Conservation (phyloP, 208 protist genomes). For the Phytomonas sp. region DNA sequence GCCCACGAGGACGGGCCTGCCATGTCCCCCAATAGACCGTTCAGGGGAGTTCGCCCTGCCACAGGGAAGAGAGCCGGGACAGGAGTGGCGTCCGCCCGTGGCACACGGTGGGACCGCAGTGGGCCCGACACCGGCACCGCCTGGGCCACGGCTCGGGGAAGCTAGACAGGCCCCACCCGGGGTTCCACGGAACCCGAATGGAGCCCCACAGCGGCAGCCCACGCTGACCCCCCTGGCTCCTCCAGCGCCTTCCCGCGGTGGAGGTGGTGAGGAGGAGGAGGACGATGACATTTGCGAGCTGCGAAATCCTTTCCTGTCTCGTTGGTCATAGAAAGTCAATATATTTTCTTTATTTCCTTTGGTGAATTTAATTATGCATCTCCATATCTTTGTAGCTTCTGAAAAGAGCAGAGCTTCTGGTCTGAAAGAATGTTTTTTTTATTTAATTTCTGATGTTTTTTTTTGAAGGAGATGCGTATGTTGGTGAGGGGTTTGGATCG, state of each 20-base stretch:
- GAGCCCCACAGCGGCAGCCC: neutral
- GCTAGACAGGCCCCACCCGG: neutral
- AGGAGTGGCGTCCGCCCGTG: neutral
- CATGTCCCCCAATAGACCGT: neutral
- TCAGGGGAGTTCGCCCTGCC: neutral
- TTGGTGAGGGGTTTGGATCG: neutral
- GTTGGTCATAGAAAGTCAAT: constrained; percentile 30
- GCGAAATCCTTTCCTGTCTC: constrained; percentile 65
- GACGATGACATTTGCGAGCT: constrained; percentile 34
- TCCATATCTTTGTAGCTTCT: neutral
- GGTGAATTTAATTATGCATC: neutral
- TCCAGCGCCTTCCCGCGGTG: neutral
- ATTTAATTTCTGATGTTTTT: constrained; percentile 7
- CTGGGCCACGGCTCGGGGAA: neutral
- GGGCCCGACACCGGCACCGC: neutral
- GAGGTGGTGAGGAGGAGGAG: neutral
- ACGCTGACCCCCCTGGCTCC: neutral
- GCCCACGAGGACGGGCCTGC: neutral
- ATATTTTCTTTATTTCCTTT: neutral
- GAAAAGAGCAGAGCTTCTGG: neutral
- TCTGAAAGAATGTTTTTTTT: neutral
- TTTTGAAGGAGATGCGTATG: constrained; percentile 1
- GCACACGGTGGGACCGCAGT: neutral
- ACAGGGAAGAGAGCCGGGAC: neutral
- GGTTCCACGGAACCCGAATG: neutral